These are phyloP conservation scores for Phaeoacremonium minimum DNA, from an alignment of 2,329 filamentous ascomycete genomes.

Conservation along the genomic window DNA sequence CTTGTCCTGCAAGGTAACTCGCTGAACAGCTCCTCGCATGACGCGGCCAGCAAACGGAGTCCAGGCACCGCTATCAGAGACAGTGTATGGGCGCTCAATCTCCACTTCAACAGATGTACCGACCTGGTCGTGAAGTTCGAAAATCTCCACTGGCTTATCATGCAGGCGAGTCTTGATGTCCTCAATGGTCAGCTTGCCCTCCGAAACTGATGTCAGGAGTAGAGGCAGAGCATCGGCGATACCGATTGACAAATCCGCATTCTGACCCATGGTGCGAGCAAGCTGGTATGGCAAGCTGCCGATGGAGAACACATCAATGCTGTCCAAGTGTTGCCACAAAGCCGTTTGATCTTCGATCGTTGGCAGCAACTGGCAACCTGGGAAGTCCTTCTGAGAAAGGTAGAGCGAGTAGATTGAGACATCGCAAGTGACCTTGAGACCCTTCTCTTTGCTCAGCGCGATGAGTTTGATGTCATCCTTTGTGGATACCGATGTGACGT, in stretches of 20 bases:
- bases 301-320: constrained; percentile 75
- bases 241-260: constrained; percentile 57
- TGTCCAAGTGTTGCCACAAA: constrained; percentile 68
- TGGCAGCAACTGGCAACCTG: constrained; percentile 62
- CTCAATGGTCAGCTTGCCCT: constrained; percentile 69
- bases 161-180: constrained; percentile 69
- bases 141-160: constrained; percentile 76
- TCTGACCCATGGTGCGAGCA: constrained; percentile 48
- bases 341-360: constrained; percentile 65
- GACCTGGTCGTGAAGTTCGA: constrained; percentile 77
- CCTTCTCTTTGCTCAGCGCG: constrained; percentile 74
- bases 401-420: constrained; percentile 78
- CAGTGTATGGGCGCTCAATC: constrained; percentile 65
- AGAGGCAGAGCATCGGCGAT: constrained; percentile 72
- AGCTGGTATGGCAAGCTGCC: constrained; percentile 76
- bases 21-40: constrained; percentile 66
- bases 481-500: constrained; percentile 76
- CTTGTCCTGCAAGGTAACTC: constrained; percentile 70
- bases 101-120: constrained; percentile 71
- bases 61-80: constrained; percentile 51
- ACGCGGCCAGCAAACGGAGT: constrained; percentile 68
- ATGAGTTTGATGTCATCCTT: constrained; percentile 77
- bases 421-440: constrained; percentile 77
- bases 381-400: constrained; percentile 66
- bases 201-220: constrained; percentile 69